These are phyloP conservation scores for Inonotus hispidus DNA, from an alignment of 1,284 basidiomycete genomes.

Conservation along the genomic window DNA sequence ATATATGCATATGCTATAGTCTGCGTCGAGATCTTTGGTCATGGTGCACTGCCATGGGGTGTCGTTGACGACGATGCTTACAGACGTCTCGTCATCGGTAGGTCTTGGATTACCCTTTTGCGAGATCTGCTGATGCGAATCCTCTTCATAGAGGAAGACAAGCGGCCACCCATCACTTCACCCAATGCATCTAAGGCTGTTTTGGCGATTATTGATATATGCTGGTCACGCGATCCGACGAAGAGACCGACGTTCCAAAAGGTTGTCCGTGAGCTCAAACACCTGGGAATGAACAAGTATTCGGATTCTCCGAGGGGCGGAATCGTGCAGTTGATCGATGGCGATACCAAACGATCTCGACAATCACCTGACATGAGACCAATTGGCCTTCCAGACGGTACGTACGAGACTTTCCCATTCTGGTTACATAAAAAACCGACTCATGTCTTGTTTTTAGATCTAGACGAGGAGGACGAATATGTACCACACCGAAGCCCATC, in stretches of 20 bases:
- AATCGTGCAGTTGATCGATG: conserved; percentile 19
- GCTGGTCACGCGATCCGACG: conserved; percentile 45
- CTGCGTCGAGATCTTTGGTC: conserved; percentile 62
- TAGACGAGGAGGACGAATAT: background rate
- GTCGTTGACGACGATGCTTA: conserved; percentile 54
- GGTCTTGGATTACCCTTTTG: conserved; percentile 23
- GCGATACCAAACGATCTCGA: conserved; percentile 19
- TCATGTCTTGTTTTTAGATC: background rate
- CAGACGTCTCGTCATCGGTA: conserved; percentile 55
- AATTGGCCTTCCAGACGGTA: background rate
- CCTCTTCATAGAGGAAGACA: conserved; percentile 39
- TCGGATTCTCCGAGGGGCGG: conserved; percentile 22
- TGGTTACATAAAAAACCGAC: background rate
- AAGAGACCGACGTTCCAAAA: conserved; percentile 43
- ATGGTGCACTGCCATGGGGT: conserved; percentile 60
- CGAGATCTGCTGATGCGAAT: background rate
- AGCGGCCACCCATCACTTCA: conserved; percentile 45
- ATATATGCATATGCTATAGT: conserved; percentile 71
- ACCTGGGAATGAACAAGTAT: conserved; percentile 30
- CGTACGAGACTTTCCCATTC: background rate
- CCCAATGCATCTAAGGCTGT: conserved; percentile 27
- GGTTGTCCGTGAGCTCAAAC: conserved; percentile 38
- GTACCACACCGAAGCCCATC: background rate
- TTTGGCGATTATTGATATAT: conserved; percentile 36
- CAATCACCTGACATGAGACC: conserved; percentile 19